Conservation (phyloP, 2,329 filamentous ascomycete genomes). For the Drechslerella stenobrocha region DNA sequence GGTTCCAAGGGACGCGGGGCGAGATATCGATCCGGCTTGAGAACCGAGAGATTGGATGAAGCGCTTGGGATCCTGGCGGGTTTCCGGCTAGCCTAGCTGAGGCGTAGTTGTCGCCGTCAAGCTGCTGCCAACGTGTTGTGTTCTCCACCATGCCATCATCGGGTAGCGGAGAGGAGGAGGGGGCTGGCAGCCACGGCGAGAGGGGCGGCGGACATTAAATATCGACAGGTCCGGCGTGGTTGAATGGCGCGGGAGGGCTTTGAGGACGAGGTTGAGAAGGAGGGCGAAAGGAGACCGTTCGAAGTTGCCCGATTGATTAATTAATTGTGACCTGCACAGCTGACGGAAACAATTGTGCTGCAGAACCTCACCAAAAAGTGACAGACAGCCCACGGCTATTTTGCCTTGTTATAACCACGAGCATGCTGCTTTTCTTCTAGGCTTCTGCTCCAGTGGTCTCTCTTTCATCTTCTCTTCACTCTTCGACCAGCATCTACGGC, state of each 20-base stretch:
- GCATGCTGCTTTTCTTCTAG: constrained; percentile 2
- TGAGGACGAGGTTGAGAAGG: too few relatives aligned
- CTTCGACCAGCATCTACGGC: neutral
- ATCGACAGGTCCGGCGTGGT: too few relatives aligned
- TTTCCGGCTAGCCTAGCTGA: too few relatives aligned
- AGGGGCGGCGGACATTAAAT: constrained; percentile 1
- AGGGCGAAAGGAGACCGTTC: neutral
- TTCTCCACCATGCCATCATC: too few relatives aligned
- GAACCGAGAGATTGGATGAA: constrained; percentile 4
- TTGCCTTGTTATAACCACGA: too few relatives aligned
- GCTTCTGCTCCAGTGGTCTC: neutral
- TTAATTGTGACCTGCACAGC: neutral
- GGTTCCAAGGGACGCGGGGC: constrained; percentile 15
- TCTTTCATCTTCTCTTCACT: constrained; percentile 1
- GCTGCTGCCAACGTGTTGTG: constrained; percentile 1
- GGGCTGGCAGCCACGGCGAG: neutral
- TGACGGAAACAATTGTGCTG: neutral
- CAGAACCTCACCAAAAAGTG: neutral
- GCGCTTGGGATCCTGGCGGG: neutral
- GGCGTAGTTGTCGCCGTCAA: neutral
- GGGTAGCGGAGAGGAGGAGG: neutral
- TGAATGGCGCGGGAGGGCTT: too few relatives aligned
- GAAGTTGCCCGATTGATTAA: neutral
- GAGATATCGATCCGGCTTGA: constrained; percentile 7
- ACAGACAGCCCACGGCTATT: too few relatives aligned